phyloP scores from a whole-genome alignment of 768 basidiomycete species.

The Psilocybe tampanensis region DNA sequence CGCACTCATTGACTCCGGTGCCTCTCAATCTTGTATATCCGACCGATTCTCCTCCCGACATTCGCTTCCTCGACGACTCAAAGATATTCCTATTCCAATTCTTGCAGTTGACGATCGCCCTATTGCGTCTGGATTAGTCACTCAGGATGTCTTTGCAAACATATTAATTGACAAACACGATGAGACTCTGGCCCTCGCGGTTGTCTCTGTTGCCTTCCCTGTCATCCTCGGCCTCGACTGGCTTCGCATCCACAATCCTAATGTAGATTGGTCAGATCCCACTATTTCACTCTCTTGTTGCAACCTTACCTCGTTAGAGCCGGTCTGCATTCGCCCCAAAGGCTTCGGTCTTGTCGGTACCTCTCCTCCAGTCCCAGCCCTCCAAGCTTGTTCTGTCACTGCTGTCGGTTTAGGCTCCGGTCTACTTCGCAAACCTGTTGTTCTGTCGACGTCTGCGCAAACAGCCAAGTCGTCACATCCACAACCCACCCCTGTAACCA shows the following conservation, averaged over 20 bases:
- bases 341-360: constrained; percentile 27
- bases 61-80: constrained; percentile 30
- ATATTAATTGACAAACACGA: constrained; percentile 29
- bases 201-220: constrained; percentile 36
- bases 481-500: too few species aligned
- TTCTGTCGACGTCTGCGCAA: too few species aligned
- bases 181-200: constrained; percentile 29
- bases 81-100: constrained; percentile 35
- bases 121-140: constrained; percentile 40
- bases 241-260: constrained; percentile 36
- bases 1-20: constrained; percentile 39
- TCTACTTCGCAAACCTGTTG: constrained; percentile 18
- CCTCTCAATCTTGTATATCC: constrained; percentile 38
- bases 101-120: constrained; percentile 39
- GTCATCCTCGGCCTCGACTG: constrained; percentile 40
- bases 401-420: constrained; percentile 30
- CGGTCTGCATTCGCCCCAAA: constrained; percentile 18
- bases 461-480: too few species aligned
- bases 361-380: constrained; percentile 9
- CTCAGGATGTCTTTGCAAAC: constrained; percentile 34
- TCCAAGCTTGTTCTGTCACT: constrained; percentile 16
- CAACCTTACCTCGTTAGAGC: constrained; percentile 20
- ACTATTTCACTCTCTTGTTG: constrained; percentile 27
- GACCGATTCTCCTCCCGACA: constrained; percentile 33
- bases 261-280: constrained; percentile 32